Evolutionary conservation across 192 early-diverging fungal species (phyloP).

Genomic region (Rhizophagus clarus): DNA sequence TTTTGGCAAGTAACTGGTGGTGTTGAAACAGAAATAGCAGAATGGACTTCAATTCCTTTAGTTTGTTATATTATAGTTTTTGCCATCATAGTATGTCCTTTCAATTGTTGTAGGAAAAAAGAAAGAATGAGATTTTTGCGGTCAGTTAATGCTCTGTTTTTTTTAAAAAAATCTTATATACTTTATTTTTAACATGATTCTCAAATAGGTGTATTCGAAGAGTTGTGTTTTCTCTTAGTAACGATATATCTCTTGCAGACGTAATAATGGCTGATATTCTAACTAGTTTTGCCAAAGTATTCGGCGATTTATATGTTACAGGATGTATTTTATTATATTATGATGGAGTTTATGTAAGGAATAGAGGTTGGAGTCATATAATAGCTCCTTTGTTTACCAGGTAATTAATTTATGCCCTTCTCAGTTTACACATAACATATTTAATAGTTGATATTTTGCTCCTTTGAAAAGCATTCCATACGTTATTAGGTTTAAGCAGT

Average conservation of each 20-base stretch:
- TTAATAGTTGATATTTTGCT: neutral
- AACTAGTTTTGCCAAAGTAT: slow-evolving; percentile 88
- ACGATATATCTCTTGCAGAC: slow-evolving; percentile 70
- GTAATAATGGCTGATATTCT: slow-evolving; percentile 93
- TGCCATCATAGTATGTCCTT: slow-evolving; percentile 49
- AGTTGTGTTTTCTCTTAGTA: slow-evolving; percentile 50
- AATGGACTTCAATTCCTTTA: slow-evolving; percentile 46
- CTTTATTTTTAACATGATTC: neutral
- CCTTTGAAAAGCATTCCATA: slow-evolving; percentile 66
- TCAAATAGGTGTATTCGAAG: slow-evolving; percentile 50
- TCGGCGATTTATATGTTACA: slow-evolving; percentile 80
- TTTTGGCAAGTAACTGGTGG: slow-evolving; percentile 46
- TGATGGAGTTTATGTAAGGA: slow-evolving; percentile 33
- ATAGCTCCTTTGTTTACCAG: slow-evolving; percentile 67
- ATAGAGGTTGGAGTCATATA: slow-evolving; percentile 53
- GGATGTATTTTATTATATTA: slow-evolving; percentile 62
- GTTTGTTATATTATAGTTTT: slow-evolving; percentile 47
- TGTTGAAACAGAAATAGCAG: slow-evolving; percentile 21
- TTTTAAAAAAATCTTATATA: neutral
- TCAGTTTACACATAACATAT: neutral
- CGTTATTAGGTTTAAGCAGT: slow-evolving; percentile 78
- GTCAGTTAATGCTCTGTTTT: slow-evolving; percentile 29
- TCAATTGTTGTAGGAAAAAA: slow-evolving; percentile 48
- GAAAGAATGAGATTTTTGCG: slow-evolving; percentile 58
- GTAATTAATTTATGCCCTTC: slow-evolving; percentile 39